Percentiles rank a stretch among this genome's conserved stretches.
Conservation (phyloP, 1,284 basidiomycete genomes). For the Afroboletus lepidellus region DNA sequence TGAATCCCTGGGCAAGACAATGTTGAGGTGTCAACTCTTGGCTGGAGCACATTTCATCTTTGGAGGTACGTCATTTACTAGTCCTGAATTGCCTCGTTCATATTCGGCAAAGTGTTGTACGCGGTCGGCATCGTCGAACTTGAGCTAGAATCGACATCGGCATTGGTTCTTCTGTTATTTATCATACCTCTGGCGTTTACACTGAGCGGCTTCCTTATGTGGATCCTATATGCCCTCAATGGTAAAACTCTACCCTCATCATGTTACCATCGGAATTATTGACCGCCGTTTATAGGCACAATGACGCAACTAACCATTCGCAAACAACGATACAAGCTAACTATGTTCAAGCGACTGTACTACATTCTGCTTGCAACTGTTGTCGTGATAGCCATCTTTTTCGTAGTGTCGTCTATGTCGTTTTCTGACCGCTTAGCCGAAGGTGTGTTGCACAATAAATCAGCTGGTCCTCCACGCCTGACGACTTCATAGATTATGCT, state of each 20-base stretch:
- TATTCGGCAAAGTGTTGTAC: constrained; percentile 66
- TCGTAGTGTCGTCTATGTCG: constrained; percentile 87
- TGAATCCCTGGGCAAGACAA: constrained; percentile 75
- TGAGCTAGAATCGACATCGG: constrained; percentile 84
- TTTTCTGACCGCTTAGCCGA: constrained; percentile 90
- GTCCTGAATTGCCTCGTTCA: neutral
- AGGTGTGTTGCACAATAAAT: constrained; percentile 46
- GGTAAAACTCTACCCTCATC: constrained; percentile 43
- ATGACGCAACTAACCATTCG: constrained; percentile 80
- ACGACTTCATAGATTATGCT: constrained; percentile 68
- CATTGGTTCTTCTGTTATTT: constrained; percentile 76
- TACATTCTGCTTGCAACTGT: constrained; percentile 86
- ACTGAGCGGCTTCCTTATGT: constrained; percentile 90
- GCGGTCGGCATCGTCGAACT: constrained; percentile 91
- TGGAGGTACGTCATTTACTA: constrained; percentile 59
- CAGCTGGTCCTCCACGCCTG: neutral
- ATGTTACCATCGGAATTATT: constrained; percentile 1
- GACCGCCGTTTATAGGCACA: constrained; percentile 54
- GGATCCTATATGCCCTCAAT: constrained; percentile 92
- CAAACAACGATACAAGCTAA: constrained; percentile 85
- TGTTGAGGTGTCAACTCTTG: constrained; percentile 76
- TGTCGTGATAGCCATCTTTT: constrained; percentile 84
- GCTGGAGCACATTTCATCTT: constrained; percentile 89
- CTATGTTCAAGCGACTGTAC: constrained; percentile 85
- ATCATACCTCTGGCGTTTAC: constrained; percentile 94